Evolutionary conservation across 1,139 yeast genomes (phyloP).

Genomic region (Taiozyma sp.): DNA sequence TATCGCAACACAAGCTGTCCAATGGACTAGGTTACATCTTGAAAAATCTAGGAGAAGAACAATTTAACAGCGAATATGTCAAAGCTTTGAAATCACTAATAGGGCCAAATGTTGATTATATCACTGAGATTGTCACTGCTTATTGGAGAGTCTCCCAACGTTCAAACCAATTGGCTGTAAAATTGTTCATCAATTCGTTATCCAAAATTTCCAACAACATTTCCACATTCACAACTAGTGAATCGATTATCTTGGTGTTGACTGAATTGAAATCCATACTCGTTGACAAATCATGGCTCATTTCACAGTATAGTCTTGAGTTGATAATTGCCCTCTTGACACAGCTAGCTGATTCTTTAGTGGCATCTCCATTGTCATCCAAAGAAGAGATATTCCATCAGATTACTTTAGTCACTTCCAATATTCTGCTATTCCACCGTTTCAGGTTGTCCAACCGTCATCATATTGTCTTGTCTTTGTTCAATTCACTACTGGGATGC

Average conservation of each 20-base stretch:
- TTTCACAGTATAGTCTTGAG: conserved; percentile 70
- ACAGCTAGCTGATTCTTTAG: conserved; percentile 22
- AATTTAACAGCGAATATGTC: conserved; percentile 21
- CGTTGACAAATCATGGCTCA: conserved; percentile 49
- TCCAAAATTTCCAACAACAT: conserved; percentile 23
- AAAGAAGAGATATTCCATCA: conserved; percentile 30
- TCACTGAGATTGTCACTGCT: conserved; percentile 20
- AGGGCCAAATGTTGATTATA: conserved; percentile 5
- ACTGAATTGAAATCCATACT: conserved; percentile 36
- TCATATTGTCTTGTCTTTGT: conserved; percentile 52
- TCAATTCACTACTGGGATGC: conserved; percentile 44
- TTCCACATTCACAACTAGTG: conserved; percentile 3
- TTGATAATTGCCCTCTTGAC: conserved; percentile 36
- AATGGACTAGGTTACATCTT: conserved; percentile 9
- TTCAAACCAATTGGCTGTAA: conserved; percentile 8
- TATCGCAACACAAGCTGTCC: conserved; percentile 6
- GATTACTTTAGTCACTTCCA: conserved; percentile 45
- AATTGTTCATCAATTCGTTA: conserved; percentile 24
- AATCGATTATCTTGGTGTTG: conserved; percentile 14
- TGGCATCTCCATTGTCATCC: neutral
- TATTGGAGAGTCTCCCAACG: conserved; percentile 16
- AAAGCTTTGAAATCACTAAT: conserved; percentile 19
- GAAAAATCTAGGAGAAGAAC: conserved; percentile 1
- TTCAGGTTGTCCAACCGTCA: conserved; percentile 67
- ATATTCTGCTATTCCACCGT: conserved; percentile 62